Percentiles rank a stretch among this genome's conserved stretches.
These are phyloP conservation scores for Cladosporium sp. DNA, from an alignment of 2,329 filamentous ascomycete genomes.

Conservation along the genomic window DNA sequence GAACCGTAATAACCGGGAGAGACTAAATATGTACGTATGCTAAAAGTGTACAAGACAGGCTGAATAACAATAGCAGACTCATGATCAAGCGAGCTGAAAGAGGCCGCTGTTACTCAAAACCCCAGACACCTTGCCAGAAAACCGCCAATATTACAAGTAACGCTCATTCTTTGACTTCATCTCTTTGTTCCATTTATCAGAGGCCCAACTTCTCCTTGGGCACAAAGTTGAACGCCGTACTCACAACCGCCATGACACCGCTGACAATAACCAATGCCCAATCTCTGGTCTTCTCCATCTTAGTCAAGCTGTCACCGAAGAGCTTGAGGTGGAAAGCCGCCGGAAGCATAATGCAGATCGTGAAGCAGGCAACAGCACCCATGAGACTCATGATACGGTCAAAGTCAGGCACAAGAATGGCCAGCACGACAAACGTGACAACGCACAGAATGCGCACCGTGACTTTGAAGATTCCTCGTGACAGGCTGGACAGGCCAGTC, in stretches of 20 bases:
- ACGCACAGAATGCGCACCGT: slow-evolving; percentile 66
- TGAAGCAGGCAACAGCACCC: slow-evolving; percentile 86
- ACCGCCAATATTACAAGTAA: neutral
- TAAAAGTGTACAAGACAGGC: neutral
- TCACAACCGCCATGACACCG: slow-evolving; percentile 67
- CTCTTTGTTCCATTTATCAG: neutral
- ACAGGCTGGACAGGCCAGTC: slow-evolving; percentile 56
- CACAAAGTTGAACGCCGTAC: slow-evolving; percentile 85
- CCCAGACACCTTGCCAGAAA: neutral
- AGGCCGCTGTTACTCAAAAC: neutral
- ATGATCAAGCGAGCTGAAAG: neutral
- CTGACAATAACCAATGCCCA: slow-evolving; percentile 71
- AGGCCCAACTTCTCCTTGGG: slow-evolving; percentile 70
- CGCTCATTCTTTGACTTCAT: neutral
- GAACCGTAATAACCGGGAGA: slow-evolving; percentile 35
- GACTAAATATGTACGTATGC: neutral
- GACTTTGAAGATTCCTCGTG: slow-evolving; percentile 60
- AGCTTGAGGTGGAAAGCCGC: slow-evolving; percentile 88
- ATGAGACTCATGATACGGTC: slow-evolving; percentile 90
- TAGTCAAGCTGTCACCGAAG: slow-evolving; percentile 70
- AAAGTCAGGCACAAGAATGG: slow-evolving; percentile 73
- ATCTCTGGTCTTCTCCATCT: slow-evolving; percentile 63
- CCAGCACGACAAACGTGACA: slow-evolving; percentile 72
- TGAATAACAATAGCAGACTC: neutral
- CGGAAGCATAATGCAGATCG: slow-evolving; percentile 89